Evolutionary conservation across 1,284 basidiomycete genomes (phyloP).

Genomic region (Cutaneotrichosporon sp.): DNA sequence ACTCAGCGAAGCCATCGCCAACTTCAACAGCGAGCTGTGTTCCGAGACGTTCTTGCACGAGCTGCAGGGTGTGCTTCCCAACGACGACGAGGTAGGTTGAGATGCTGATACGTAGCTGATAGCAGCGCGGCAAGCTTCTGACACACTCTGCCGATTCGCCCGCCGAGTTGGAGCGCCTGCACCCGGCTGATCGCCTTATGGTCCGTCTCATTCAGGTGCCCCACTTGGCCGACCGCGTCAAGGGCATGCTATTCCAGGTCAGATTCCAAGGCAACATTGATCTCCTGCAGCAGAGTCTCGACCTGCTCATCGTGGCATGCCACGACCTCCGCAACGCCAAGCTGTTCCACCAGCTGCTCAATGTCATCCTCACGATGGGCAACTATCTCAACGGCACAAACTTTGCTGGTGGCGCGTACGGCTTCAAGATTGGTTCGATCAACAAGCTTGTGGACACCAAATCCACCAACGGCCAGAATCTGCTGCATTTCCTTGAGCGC

Average conservation of each 20-base stretch:
- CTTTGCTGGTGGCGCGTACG: constrained; percentile 94
- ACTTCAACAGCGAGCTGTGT: constrained; percentile 81
- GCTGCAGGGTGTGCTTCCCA: constrained; percentile 78
- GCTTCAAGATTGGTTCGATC: constrained; percentile 95
- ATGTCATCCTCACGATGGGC: constrained; percentile 84
- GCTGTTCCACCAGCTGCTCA: constrained; percentile 74
- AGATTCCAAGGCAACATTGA: constrained; percentile 78
- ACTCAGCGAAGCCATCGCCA: constrained; percentile 74
- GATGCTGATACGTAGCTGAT: constrained; percentile 16
- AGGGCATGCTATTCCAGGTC: constrained; percentile 89
- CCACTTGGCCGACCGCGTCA: constrained; percentile 82
- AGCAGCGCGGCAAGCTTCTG: constrained; percentile 81
- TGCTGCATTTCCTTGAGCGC: constrained; percentile 91
- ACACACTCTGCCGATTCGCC: constrained; percentile 68
- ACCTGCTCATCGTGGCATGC: constrained; percentile 76
- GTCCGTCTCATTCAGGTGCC: constrained; percentile 95
- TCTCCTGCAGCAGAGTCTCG: constrained; percentile 67
- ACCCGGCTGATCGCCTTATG: constrained; percentile 94
- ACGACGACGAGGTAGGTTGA: constrained; percentile 72
- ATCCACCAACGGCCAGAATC: constrained; percentile 85
- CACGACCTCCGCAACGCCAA: constrained; percentile 71
- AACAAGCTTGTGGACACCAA: constrained; percentile 99
- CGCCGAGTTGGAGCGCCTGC: constrained; percentile 83
- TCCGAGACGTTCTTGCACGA: constrained; percentile 83
- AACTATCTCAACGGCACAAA: constrained; percentile 99